Base-by-base conservation (phyloP, 352 stramenopile genomes). In the Globisporangium emineosum region DNA sequence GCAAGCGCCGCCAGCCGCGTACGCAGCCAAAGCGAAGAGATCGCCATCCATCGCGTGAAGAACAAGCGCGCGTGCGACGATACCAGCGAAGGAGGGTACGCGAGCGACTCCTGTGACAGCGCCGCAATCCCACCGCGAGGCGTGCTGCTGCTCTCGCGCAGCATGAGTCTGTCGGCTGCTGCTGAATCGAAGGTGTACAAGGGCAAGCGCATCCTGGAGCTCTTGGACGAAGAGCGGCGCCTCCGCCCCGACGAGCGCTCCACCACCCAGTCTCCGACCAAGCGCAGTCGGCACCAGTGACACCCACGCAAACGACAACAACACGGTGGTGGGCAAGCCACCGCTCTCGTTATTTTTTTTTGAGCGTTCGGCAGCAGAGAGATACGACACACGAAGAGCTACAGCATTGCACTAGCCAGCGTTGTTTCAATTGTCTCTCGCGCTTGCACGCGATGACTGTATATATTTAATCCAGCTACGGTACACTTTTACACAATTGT, bases 161-260 rank as follows among this genome's bases (percentile, higher is more conserved):
- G 77, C 37, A 58, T 58, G 17, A 88, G 79, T 37, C 62, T 75
- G n/a, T 76, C 62, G 25, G 50, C 68, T 4, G 62, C 64, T 5
- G 76, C 73, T 37, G 69, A 66, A 1, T 62, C 67, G 8, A 77
- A 72, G 21, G 65, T 76, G 30, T 88, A 79, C 72, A 88, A 88
- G 51, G 81, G 79, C 29, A 93, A 93, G 62, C 73, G 82, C 10
- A 88, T 93, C 23, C 60, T 93, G 25, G 77, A 93, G 55, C 66
- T 93, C 21, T 81, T 89, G 60, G 80, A 93, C 64, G 82, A 93
- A 74, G 81, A 91, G 59, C 81, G 84, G 5, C 69, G 82, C 60
- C 70, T 89, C n/a, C 67, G 75, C 29, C 79, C 82, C 2, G 75
- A 88, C 32, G 79, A 90, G 63, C 71, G 70, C 50, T 66, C 60